Conservation (phyloP, 192 early-diverging fungal species). For the Backusella morwellensis region DNA sequence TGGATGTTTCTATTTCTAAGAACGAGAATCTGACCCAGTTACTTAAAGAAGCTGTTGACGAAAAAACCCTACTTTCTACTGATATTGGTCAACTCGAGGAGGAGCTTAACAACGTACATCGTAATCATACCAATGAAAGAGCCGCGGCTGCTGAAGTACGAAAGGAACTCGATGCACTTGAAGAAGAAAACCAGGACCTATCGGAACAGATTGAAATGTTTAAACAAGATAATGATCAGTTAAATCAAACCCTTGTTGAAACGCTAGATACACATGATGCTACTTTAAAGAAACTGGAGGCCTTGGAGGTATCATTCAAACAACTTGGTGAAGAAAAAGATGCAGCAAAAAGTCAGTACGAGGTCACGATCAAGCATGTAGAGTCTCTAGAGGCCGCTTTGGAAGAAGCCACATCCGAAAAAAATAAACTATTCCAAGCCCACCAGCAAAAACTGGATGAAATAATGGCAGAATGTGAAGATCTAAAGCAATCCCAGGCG, state of each 20-base stretch:
- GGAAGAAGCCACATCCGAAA: not conserved
- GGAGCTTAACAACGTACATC: not conserved
- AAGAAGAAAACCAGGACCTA: not conserved
- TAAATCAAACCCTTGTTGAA: not conserved
- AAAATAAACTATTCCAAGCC: not conserved
- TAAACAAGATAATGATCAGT: not conserved
- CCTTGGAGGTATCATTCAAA: not conserved
- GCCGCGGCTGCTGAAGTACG: not conserved
- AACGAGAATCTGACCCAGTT: not conserved
- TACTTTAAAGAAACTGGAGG: not conserved
- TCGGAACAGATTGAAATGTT: not conserved
- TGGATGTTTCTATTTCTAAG: conserved; percentile 23
- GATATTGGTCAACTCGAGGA: not conserved
- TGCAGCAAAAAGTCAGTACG: not conserved
- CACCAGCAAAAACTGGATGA: not conserved
- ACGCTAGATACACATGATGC: conserved; percentile 3
- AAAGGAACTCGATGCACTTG: not conserved
- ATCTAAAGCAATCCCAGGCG: not conserved
- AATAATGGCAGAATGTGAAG: not conserved
- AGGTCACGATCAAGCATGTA: not conserved
- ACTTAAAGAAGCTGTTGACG: not conserved
- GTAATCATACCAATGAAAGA: not conserved
- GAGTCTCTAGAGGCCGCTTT: not conserved
- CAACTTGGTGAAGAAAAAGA: not conserved
- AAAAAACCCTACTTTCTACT: not conserved